A percentile compares a stretch with the other conserved stretches of the same genome.
Evolutionary conservation across 2,329 filamentous ascomycete species (phyloP).

Genomic region (Cadophora gregata): DNA sequence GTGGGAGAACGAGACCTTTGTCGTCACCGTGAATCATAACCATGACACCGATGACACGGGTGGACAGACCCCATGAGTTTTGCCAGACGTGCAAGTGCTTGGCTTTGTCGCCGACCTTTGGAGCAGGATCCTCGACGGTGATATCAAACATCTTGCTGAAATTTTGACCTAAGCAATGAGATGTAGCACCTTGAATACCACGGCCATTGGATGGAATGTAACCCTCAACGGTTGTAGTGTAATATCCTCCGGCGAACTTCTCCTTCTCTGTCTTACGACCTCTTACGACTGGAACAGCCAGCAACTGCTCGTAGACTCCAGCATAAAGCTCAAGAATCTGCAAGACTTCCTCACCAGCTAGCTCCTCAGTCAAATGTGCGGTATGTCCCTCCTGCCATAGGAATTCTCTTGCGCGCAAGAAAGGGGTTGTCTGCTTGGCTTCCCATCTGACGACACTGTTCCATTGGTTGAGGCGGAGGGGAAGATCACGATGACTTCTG

Average conservation of each 20-base stretch:
- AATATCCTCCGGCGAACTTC: conserved; percentile 96
- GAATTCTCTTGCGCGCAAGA: conserved; percentile 93
- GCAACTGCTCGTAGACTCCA: conserved; percentile 87
- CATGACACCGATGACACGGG: conserved; percentile 97
- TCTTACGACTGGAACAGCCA: conserved; percentile 93
- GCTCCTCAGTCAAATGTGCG: conserved; percentile 84
- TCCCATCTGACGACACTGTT: conserved; percentile 95
- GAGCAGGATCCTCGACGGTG: conserved; percentile 87
- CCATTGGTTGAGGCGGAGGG: conserved; percentile 96
- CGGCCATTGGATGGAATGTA: conserved; percentile 96
- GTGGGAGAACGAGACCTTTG: conserved; percentile 92
- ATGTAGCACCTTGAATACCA: conserved; percentile 95
- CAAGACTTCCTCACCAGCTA: conserved; percentile 83
- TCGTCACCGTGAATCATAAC: conserved; percentile 98
- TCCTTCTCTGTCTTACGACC: conserved; percentile 96
- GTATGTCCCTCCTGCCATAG: conserved; percentile 90
- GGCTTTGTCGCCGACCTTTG: conserved; percentile 74
- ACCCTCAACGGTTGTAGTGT: conserved; percentile 95
- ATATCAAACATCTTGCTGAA: conserved; percentile 99
- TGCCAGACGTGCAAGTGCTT: conserved; percentile 91
- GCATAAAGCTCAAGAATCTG: conserved; percentile 95
- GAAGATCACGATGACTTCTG: conserved; percentile 92
- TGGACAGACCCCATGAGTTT: conserved; percentile 98
- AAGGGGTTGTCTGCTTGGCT: conserved; percentile 89
- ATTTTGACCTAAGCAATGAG: conserved; percentile 90